Percentiles rank a stretch among this genome's conserved stretches.
phyloP scores from a whole-genome alignment of 106 monocot species.

The Posidonia australis region DNA sequence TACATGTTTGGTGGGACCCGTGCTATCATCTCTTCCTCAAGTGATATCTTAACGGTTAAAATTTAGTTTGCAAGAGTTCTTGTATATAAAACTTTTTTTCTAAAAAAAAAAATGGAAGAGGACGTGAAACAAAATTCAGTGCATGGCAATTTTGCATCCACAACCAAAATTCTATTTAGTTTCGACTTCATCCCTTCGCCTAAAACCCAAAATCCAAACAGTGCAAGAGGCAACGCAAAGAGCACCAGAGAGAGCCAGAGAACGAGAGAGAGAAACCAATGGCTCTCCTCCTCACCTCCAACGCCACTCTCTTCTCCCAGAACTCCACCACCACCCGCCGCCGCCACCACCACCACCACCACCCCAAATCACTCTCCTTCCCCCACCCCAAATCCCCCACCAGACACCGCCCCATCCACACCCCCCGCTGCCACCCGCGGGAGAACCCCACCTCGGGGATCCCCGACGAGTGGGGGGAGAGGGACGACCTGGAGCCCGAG shows the following conservation, averaged over 20 bases:
- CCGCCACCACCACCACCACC: background rate
- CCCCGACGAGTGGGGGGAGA: constrained; percentile 6
- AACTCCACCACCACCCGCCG: background rate
- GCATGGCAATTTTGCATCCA: too few species aligned
- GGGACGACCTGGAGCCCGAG: background rate
- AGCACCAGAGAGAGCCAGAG: too few species aligned
- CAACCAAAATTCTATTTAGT: too few species aligned
- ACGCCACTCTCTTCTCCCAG: background rate
- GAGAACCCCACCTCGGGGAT: background rate
- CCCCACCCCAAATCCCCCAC: background rate
- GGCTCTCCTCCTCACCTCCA: constrained; percentile 1
- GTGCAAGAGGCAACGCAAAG: background rate
- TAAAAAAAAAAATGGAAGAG: too few species aligned
- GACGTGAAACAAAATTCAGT: too few species aligned
- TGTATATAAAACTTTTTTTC: too few species aligned
- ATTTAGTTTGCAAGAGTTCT: too few species aligned
- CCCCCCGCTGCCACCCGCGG: background rate
- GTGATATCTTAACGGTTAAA: too few species aligned
- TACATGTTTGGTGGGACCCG: too few species aligned
- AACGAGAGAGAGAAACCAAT: background rate
- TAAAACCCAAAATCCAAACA: too few species aligned
- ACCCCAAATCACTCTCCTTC: background rate
- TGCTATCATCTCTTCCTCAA: too few species aligned
- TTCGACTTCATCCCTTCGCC: too few species aligned
- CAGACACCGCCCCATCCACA: background rate